Percentiles rank a stretch among this genome's conserved stretches.
Conservation (phyloP, 2,329 filamentous ascomycete species). For the Huntiella abstrusa region DNA sequence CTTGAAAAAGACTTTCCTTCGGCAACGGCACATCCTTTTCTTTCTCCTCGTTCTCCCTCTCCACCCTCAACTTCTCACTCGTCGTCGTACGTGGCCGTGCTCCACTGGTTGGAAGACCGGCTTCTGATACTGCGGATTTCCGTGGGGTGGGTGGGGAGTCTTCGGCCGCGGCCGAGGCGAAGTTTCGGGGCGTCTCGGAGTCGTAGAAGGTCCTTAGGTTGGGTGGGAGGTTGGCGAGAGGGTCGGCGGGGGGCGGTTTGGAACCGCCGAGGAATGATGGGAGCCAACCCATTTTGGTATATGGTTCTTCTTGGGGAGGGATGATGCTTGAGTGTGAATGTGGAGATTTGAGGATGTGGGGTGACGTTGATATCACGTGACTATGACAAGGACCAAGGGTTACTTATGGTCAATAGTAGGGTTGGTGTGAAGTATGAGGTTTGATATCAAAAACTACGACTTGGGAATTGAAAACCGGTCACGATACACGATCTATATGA, state of each 20-base stretch:
- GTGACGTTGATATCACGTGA: background rate
- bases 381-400: no score
- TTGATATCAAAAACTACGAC: no score
- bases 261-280: constrained; percentile 29
- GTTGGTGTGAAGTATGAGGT: no score
- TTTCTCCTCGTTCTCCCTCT: constrained; percentile 8
- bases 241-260: constrained; percentile 27
- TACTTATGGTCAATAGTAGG: no score
- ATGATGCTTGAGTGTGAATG: background rate
- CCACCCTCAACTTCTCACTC: background rate
- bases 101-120: constrained; percentile 10
- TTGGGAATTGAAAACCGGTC: no score
- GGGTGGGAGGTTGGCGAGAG: constrained; percentile 60
- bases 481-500: no score
- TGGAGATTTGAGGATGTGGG: background rate
- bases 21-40: constrained; percentile 20
- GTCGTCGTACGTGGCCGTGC: background rate
- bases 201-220: constrained; percentile 69
- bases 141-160: constrained; percentile 6
- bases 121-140: constrained; percentile 8
- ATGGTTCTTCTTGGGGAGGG: background rate
- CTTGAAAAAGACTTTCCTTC: constrained; percentile 33
- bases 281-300: constrained; percentile 35
- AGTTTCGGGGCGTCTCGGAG: constrained; percentile 61
- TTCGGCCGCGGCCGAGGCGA: constrained; percentile 21